phyloP scores from a whole-genome alignment of 768 basidiomycete species.

The Mycena rosella region DNA sequence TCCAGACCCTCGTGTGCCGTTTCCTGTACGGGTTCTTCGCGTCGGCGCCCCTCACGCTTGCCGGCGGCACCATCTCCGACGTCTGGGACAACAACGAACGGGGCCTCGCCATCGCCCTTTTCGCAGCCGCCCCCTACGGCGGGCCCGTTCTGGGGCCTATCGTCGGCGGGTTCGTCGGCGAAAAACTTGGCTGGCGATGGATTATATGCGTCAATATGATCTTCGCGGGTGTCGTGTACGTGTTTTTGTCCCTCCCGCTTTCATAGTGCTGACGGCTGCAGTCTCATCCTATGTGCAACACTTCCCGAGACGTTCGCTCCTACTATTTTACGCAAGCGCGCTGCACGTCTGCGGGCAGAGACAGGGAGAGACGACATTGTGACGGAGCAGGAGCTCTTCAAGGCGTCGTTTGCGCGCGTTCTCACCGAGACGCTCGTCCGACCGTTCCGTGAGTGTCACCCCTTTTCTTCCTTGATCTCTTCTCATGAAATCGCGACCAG shows the following conservation, averaged over 20 bases:
- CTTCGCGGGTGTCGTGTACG: constrained; percentile 50
- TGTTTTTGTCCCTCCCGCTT: not conserved
- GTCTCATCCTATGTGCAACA: constrained; percentile 32
- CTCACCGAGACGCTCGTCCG: constrained; percentile 55
- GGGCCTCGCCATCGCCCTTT: constrained; percentile 55
- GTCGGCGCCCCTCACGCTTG: constrained; percentile 54
- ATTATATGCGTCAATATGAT: constrained; percentile 57
- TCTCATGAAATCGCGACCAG: not conserved
- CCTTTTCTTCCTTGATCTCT: not conserved
- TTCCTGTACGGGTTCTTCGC: constrained; percentile 57
- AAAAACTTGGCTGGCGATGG: constrained; percentile 54
- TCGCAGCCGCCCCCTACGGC: constrained; percentile 55
- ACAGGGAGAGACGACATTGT: constrained; percentile 50
- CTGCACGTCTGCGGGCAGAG: constrained; percentile 52
- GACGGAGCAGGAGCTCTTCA: constrained; percentile 58
- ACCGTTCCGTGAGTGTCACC: constrained; percentile 50
- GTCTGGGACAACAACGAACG: constrained; percentile 58
- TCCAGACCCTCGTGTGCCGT: constrained; percentile 48
- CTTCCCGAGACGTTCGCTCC: constrained; percentile 65
- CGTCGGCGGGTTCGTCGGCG: constrained; percentile 61
- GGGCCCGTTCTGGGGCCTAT: constrained; percentile 61
- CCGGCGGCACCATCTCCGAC: constrained; percentile 53
- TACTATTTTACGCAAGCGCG: constrained; percentile 53
- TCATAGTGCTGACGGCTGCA: not conserved
- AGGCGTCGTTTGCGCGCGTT: constrained; percentile 49